These are phyloP conservation scores for Chlorella sorokiniana DNA, from an alignment of 139 green algal genomes.

Conservation along the genomic window DNA sequence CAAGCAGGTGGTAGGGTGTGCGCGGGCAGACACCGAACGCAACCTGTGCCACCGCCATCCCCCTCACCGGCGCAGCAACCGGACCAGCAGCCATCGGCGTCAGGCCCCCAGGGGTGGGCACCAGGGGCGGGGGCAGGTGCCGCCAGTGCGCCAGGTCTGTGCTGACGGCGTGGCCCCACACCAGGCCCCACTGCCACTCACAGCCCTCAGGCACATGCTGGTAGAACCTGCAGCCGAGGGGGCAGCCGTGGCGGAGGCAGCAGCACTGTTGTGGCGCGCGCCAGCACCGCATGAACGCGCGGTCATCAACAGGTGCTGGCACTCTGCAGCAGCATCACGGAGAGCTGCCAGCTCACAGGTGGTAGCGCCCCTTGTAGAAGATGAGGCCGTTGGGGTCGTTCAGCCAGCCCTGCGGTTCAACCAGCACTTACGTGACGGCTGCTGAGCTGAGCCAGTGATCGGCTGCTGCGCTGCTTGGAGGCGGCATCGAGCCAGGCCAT, in stretches of 20 bases:
- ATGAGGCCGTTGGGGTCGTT: constrained; percentile 75
- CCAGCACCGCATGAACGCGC: too few species aligned
- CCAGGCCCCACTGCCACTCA: constrained; percentile 84
- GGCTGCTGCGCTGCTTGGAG: not conserved
- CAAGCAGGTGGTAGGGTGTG: too few species aligned
- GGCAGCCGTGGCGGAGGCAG: not conserved
- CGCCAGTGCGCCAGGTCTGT: constrained; percentile 76
- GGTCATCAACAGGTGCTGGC: not conserved
- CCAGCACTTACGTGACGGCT: too few species aligned
- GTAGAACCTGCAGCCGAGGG: constrained; percentile 69
- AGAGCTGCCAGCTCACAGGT: constrained; percentile 45
- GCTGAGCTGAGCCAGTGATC: too few species aligned
- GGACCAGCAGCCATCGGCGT: constrained; percentile 87
- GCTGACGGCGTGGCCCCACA: constrained; percentile 82
- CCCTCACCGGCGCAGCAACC: constrained; percentile 65
- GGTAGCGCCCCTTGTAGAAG: constrained; percentile 60
- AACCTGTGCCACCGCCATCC: not conserved
- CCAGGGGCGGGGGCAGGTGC: constrained; percentile 72
- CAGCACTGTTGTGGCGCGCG: not conserved
- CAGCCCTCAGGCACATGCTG: constrained; percentile 72
- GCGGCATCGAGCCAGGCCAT: too few species aligned
- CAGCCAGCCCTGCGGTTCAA: constrained; percentile 67
- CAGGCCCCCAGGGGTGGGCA: constrained; percentile 67
- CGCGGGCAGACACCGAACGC: not conserved
- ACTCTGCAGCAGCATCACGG: not conserved